Base-by-base conservation (phyloP, 129 eudicot species). In the Kitagawia praeruptora region DNA sequence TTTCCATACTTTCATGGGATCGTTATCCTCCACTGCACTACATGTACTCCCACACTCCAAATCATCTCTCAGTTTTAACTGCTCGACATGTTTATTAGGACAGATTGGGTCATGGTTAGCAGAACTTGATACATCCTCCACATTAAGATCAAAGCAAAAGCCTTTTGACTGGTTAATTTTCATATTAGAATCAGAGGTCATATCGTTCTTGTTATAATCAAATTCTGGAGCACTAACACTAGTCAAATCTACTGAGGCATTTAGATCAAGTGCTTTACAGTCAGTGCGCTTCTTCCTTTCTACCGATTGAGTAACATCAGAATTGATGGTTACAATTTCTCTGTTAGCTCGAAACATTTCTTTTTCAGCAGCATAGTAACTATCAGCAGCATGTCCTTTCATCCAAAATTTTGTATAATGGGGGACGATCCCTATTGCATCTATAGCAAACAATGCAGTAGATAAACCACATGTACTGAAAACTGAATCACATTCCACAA, bases 31-130 rank as follows among this genome's bases (percentile, higher is more conserved):
- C 73, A 70, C 3, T 3, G 89, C 78, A 0, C 92, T 93, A 58
- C 91, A 76, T 14, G 98, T 88, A 64, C 96, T 92, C 74, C 88
- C 97, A 83, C 97, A 87, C 46, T 87, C 95, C 10, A 87, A 90
- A 75, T 85, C 80, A 80, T 94, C 96, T 73, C 70, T 56, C 10
- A 78, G 76, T 63, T 85, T 11, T 11, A 18, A 18, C 8, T 51
- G 61, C 61, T 51, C n/a, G 2, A 51, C 5, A 51, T 51, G 61
- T 51, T 18, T 51, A 51, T 51, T 5, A 51, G 61, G 23, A 51
- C 8, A 51, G 61, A 51, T 75, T 0, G 82, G 88, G 11, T 87
- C 97, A 46, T 80, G 70, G 78, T 84, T 88, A 31, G 54, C 67
- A 54, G 91, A 84, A 78, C 87, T 82, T 46, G 86, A 80, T 48